Conservation (phyloP, 208 protist genomes). For the Tritrichomonas musculus region DNA sequence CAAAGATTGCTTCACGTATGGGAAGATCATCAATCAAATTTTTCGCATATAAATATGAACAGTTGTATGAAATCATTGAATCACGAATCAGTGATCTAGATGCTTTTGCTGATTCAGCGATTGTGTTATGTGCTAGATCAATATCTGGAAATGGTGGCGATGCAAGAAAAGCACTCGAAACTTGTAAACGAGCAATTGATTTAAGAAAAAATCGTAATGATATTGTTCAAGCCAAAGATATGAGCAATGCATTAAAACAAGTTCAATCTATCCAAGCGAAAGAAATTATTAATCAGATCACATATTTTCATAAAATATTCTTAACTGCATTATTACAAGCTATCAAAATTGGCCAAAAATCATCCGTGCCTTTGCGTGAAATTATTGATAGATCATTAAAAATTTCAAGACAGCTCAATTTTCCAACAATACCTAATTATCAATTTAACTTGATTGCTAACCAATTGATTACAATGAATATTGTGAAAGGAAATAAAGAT, state of each 20-base stretch:
- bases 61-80: background rate
- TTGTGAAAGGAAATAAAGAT: background rate
- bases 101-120: background rate
- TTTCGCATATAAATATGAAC: slow-evolving; percentile 1
- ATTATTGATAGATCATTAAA: background rate
- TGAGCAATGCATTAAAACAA: background rate
- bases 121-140: background rate
- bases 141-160: background rate
- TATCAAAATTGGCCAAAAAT: background rate
- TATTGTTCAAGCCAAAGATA: background rate
- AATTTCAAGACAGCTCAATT: background rate
- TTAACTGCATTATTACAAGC: background rate
- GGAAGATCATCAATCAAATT: background rate
- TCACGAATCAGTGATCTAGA: background rate
- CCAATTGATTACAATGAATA: background rate
- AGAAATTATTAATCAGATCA: background rate
- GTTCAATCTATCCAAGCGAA: background rate
- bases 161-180: slow-evolving; percentile 24
- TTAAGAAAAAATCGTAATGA: background rate
- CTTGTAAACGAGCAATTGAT: slow-evolving; percentile 23
- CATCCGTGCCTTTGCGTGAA: background rate
- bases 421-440: background rate
- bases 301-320: background rate
- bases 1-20: slow-evolving; percentile 1
- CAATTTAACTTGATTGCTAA: background rate